A percentile compares a stretch with the other conserved stretches of the same genome.
Evolutionary conservation across 352 stramenopile species (phyloP).

Genomic region (Globisporangium cylindrosporum): DNA sequence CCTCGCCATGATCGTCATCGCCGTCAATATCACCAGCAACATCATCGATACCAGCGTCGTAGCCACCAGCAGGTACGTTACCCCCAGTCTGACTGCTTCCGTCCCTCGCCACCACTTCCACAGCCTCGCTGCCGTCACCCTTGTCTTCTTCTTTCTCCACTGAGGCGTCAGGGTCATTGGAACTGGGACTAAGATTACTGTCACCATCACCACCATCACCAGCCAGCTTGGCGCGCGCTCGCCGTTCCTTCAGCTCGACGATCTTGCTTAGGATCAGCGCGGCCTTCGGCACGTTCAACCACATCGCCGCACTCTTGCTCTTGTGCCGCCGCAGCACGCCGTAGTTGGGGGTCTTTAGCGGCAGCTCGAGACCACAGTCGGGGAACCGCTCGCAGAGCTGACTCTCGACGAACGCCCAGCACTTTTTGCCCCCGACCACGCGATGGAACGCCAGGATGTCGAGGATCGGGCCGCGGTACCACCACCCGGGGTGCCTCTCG

Average conservation of each 20-base stretch:
- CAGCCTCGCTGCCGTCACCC: not conserved
- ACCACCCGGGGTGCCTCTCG: constrained; percentile 47
- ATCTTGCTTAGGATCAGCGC: constrained; percentile 4
- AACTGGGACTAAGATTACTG: not conserved
- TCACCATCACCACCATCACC: not conserved
- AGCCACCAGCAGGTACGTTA: not conserved
- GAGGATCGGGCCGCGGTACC: constrained; percentile 40
- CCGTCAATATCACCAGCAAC: not conserved
- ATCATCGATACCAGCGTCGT: not conserved
- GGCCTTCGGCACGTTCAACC: not conserved
- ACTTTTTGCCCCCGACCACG: constrained; percentile 26
- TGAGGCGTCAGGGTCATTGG: not conserved
- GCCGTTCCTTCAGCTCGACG: not conserved
- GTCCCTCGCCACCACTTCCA: not conserved
- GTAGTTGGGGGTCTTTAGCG: constrained; percentile 32
- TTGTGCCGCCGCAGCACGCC: constrained; percentile 18
- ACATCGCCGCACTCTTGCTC: constrained; percentile 5
- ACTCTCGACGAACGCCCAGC: constrained; percentile 33
- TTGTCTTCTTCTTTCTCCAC: not conserved
- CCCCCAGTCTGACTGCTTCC: too few species aligned
- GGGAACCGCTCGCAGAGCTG: constrained; percentile 38
- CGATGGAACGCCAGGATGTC: constrained; percentile 29
- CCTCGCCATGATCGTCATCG: not conserved
- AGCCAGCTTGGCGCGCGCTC: not conserved
- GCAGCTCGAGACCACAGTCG: constrained; percentile 38